These are phyloP conservation scores for Musa schizocarpa DNA, from an alignment of 176 grass and related monocot species.

Conservation along the genomic window DNA sequence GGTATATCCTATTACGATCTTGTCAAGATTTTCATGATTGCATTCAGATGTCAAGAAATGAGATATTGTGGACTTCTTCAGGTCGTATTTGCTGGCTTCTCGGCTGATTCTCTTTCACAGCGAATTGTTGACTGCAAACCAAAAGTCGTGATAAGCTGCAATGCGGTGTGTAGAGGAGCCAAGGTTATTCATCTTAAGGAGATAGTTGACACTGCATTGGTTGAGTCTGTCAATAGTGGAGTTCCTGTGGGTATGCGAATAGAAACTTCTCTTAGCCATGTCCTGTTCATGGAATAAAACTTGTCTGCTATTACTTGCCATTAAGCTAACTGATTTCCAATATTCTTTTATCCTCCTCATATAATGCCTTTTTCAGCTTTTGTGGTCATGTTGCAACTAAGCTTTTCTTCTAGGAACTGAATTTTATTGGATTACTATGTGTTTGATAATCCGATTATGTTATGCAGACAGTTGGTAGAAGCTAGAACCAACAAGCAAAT, in stretches of 20 bases:
- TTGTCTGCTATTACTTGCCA: not conserved
- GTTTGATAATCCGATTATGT: no score
- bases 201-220: conserved; percentile 65
- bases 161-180: conserved; percentile 55
- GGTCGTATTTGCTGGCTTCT: conserved; percentile 98
- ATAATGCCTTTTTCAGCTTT: no score
- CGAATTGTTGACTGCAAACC: conserved; percentile 76
- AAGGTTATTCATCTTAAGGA: conserved; percentile 76
- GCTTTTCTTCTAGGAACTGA: no score
- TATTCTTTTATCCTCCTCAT: no score
- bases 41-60: not conserved
- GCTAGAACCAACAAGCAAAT: no score
- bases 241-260: conserved; percentile 46
- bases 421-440: no score
- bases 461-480: no score
- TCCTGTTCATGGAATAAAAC: not conserved
- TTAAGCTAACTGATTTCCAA: no score
- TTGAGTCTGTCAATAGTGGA: conserved; percentile 51
- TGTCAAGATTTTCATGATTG: not conserved
- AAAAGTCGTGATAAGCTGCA: conserved; percentile 86
- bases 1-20: conserved; percentile 22
- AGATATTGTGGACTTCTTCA: conserved; percentile 13
- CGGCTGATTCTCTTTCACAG: conserved; percentile 67
- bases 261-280: not conserved
- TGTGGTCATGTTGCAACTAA: no score